Percentiles rank a stretch among this genome's conserved stretches.
These are phyloP conservation scores for Diplodia scrobiculata DNA, from an alignment of 2,329 filamentous ascomycete genomes.

Conservation along the genomic window DNA sequence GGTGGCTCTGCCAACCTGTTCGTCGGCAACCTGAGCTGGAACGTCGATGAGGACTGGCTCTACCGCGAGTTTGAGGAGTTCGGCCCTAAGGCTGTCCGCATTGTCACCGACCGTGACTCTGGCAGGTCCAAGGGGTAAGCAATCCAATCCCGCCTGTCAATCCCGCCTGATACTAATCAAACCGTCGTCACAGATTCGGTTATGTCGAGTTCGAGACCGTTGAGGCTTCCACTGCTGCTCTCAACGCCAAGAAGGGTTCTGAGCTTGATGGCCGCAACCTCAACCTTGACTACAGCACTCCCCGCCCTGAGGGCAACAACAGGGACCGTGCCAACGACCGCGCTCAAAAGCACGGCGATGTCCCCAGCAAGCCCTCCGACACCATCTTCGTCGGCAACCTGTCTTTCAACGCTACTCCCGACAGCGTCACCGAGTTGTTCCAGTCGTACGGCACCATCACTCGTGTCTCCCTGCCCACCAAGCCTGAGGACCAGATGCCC, in stretches of 20 bases:
- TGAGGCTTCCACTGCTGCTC: slow-evolving; percentile 69
- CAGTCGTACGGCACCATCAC: slow-evolving; percentile 68
- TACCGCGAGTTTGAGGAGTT: slow-evolving; percentile 78
- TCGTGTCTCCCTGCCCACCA: slow-evolving; percentile 84
- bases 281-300: slow-evolving; percentile 77
- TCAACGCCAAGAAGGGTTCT: slow-evolving; percentile 71
- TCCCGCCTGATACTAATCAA: slow-evolving; percentile 35
- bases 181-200: slow-evolving; percentile 62
- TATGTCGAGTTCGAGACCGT: slow-evolving; percentile 82
- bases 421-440: slow-evolving; percentile 74
- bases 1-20: slow-evolving; percentile 71
- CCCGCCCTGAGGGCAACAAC: slow-evolving; percentile 54
- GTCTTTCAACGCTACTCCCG: slow-evolving; percentile 79
- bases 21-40: slow-evolving; percentile 88
- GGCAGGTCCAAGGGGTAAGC: slow-evolving; percentile 79
- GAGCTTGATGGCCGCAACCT: slow-evolving; percentile 74
- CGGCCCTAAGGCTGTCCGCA: slow-evolving; percentile 70
- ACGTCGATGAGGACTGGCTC: slow-evolving; percentile 80
- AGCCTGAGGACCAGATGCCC: slow-evolving; percentile 77
- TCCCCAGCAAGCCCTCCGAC: slow-evolving; percentile 74
- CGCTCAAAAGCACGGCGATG: slow-evolving; percentile 73
- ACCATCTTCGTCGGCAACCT: slow-evolving; percentile 93
- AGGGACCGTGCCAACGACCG: slow-evolving; percentile 56
- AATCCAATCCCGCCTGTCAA: slow-evolving; percentile 8
- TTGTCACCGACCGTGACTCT: slow-evolving; percentile 79